Percentiles rank a stretch among this genome's conserved stretches.
Conservation (phyloP, 2,329 filamentous ascomycete species). For the Trichoderma endophyticum region DNA sequence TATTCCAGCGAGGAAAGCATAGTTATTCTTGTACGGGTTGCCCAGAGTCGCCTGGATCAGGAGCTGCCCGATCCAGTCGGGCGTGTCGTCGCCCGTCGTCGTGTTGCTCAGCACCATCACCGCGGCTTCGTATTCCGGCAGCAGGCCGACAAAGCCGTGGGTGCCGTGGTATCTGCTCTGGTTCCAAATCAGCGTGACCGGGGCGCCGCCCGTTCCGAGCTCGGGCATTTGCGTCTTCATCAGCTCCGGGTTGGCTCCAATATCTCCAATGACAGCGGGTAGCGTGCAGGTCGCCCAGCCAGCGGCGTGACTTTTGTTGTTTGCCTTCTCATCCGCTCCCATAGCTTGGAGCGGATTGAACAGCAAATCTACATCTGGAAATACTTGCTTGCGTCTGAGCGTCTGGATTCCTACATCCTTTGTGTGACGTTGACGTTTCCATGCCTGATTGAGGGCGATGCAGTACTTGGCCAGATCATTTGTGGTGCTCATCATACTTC, state of each 20-base stretch:
- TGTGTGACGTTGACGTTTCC: neutral
- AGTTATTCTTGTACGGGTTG: neutral
- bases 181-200: neutral
- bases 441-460: neutral
- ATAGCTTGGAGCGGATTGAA: neutral
- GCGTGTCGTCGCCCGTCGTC: constrained; percentile 15
- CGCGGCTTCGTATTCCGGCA: constrained; percentile 19
- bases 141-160: constrained; percentile 10
- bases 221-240: neutral
- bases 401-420: neutral
- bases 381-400: neutral
- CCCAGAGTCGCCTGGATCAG: constrained; percentile 12
- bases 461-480: neutral
- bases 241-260: neutral
- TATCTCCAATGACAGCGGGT: neutral
- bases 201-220: neutral
- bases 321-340: neutral
- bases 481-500: neutral
- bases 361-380: neutral
- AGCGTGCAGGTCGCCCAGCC: neutral
- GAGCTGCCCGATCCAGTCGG: constrained; percentile 20
- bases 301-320: neutral
- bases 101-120: constrained; percentile 20
- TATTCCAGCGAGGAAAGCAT: neutral
- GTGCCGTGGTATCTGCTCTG: neutral